phyloP scores from a whole-genome alignment of 2,329 filamentous ascomycete genomes.

The Pseudopyricularia cyperi region DNA sequence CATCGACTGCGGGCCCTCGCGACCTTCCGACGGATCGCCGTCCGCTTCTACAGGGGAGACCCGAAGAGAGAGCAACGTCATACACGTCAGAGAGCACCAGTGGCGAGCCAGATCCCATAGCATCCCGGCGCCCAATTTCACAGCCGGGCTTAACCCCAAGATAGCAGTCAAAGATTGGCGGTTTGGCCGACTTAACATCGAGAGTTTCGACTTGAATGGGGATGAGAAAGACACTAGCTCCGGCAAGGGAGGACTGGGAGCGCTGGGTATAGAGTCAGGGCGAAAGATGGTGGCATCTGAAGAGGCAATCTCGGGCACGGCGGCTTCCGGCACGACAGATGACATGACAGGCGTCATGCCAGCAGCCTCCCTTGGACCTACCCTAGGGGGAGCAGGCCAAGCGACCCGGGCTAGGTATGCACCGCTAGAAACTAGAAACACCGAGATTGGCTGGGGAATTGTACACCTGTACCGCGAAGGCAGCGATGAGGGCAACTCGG shows the following conservation, averaged over 20 bases:
- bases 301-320: background rate
- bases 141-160: conserved; percentile 29
- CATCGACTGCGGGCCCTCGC: conserved; percentile 36
- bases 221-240: background rate
- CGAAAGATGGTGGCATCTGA: background rate
- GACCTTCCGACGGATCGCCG: conserved; percentile 13
- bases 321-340: conserved; percentile 2
- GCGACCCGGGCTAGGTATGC: conserved; percentile 74
- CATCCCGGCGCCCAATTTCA: conserved; percentile 28
- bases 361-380: conserved; percentile 33
- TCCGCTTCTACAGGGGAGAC: background rate
- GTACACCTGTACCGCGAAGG: conserved; percentile 88
- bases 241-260: background rate
- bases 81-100: conserved; percentile 25
- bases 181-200: conserved; percentile 64
- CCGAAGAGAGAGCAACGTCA: conserved; percentile 15
- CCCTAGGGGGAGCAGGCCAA: conserved; percentile 46
- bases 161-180: conserved; percentile 59
- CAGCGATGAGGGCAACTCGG: conserved; percentile 36
- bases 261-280: background rate
- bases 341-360: conserved; percentile 19
- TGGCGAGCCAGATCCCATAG: conserved; percentile 25
- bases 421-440: conserved; percentile 56
- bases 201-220: conserved; percentile 60
- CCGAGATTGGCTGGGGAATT: conserved; percentile 79